A percentile compares a stretch with the other conserved stretches of the same genome.
phyloP scores from a whole-genome alignment of 140 eudicot species.

The Senecio squalidus region DNA sequence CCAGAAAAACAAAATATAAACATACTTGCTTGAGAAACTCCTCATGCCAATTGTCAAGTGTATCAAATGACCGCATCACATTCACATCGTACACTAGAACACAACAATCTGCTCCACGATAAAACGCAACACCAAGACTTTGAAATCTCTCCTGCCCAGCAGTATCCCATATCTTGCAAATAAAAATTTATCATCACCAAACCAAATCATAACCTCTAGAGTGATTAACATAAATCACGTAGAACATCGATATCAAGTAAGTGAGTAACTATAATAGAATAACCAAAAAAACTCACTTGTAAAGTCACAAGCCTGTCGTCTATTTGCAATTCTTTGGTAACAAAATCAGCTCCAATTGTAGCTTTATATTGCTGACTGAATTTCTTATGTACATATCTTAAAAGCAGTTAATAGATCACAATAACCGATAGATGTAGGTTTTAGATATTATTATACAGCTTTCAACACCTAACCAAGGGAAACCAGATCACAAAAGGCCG shows the following conservation, averaged over 20 bases:
- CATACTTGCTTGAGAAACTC: constrained; percentile 90
- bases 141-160: constrained; percentile 99
- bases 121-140: constrained; percentile 97
- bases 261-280: background rate
- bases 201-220: background rate
- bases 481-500: no score
- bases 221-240: background rate
- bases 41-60: constrained; percentile 91
- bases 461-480: background rate
- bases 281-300: constrained; percentile 50
- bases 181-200: background rate
- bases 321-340: constrained; percentile 87
- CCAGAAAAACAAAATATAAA: background rate
- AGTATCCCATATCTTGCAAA: constrained; percentile 87
- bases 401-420: constrained; percentile 32
- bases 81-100: constrained; percentile 89
- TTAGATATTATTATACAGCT: background rate
- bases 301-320: constrained; percentile 93
- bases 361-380: constrained; percentile 98
- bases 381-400: constrained; percentile 91
- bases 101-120: constrained; percentile 98
- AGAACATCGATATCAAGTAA: background rate
- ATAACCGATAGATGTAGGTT: background rate
- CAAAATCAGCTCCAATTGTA: constrained; percentile 97
- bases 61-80: constrained; percentile 85